Percentiles rank a stretch among this genome's conserved stretches.
Evolutionary conservation across 768 basidiomycete genomes (phyloP).

Genomic region (Daedaleopsis nitida): DNA sequence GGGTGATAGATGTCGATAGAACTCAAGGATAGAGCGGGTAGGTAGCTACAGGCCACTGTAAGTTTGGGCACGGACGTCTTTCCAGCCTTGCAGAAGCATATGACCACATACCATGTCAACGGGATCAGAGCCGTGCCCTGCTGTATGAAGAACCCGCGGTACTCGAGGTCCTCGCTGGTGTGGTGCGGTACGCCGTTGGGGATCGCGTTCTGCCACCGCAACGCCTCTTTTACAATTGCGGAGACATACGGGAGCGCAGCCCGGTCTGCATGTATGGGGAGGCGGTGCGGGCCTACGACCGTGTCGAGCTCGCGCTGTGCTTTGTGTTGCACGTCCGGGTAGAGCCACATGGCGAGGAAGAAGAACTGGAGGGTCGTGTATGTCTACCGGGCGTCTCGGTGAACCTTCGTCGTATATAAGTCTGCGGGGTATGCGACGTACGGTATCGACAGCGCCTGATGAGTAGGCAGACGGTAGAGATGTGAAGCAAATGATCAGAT

Average conservation of each 20-base stretch:
- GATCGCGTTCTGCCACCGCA: constrained; percentile 12
- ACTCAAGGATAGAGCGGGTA: no score
- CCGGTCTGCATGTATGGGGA: constrained; percentile 13
- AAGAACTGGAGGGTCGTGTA: constrained; percentile 11
- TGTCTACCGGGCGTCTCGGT: not conserved
- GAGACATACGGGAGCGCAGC: constrained; percentile 16
- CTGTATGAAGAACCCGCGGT: constrained; percentile 40
- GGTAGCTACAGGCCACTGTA: no score
- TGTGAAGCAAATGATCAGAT: no score
- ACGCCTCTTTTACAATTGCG: constrained; percentile 17
- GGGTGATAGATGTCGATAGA: no score
- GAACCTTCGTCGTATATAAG: no score
- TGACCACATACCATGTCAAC: constrained; percentile 8
- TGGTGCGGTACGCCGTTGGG: constrained; percentile 28
- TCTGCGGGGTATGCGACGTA: no score
- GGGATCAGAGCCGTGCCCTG: constrained; percentile 25
- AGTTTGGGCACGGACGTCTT: no score
- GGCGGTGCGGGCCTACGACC: constrained; percentile 14
- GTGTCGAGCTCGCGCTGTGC: constrained; percentile 20
- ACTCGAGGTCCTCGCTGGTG: constrained; percentile 40
- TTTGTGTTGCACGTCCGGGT: constrained; percentile 17
- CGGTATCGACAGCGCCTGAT: no score
- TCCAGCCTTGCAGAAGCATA: no score
- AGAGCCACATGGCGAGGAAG: constrained; percentile 13
- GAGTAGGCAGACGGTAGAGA: no score